phyloP scores from a whole-genome alignment of 805 yeast genomes.

The Kluyveromyces siamensis region DNA sequence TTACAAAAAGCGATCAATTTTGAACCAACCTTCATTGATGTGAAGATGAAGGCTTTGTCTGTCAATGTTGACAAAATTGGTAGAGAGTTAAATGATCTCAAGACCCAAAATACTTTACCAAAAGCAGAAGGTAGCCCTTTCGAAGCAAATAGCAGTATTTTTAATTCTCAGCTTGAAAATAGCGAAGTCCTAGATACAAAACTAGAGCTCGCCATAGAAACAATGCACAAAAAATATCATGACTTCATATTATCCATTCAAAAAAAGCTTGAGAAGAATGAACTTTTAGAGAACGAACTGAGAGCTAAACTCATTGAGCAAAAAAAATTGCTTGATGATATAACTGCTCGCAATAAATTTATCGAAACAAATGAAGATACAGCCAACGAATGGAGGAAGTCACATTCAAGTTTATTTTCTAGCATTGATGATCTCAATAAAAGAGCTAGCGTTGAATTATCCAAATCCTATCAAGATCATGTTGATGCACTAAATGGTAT shows the following conservation, averaged over 20 bases:
- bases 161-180: not conserved
- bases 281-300: constrained; percentile 12
- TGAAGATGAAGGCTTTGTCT: constrained; percentile 21
- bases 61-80: constrained; percentile 12
- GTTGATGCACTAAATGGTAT: constrained; percentile 11
- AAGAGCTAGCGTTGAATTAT: constrained; percentile 8
- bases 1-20: constrained; percentile 15
- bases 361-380: not conserved
- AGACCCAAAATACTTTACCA: not conserved
- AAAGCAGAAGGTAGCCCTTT: not conserved
- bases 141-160: not conserved
- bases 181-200: constrained; percentile 13
- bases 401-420: not conserved
- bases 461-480: constrained; percentile 12
- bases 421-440: constrained; percentile 6
- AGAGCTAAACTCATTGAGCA: constrained; percentile 18
- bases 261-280: constrained; percentile 13
- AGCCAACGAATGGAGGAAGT: not conserved
- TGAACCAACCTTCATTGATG: constrained; percentile 19
- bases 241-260: constrained; percentile 20
- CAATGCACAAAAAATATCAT: constrained; percentile 23
- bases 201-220: constrained; percentile 21
- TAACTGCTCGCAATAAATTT: not conserved
- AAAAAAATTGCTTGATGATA: constrained; percentile 7
- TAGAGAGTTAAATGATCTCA: constrained; percentile 3